Evolutionary conservation across 306 rosid genomes (phyloP).

Genomic region (Inga oerstediana): DNA sequence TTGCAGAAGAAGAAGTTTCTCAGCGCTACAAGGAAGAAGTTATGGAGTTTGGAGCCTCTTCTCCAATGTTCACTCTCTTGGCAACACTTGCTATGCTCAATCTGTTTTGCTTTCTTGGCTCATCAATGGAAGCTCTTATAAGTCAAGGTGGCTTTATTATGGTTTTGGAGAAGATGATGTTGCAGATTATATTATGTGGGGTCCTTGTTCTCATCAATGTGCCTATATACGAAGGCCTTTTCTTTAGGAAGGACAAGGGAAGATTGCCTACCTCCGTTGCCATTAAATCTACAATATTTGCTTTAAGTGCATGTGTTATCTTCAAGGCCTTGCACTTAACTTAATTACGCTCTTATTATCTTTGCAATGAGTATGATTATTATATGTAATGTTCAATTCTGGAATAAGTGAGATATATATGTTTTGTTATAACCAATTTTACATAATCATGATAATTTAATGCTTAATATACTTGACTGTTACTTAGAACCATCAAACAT

Average conservation of each 20-base stretch:
- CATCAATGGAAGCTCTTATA: constrained; percentile 29
- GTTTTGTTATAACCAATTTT: too few relatives aligned
- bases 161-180: constrained; percentile 47
- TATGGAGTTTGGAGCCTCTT: constrained; percentile 82
- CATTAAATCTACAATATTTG: constrained; percentile 49
- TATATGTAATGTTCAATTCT: not conserved
- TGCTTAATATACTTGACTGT: too few relatives aligned
- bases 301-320: constrained; percentile 14
- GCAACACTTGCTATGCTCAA: constrained; percentile 68
- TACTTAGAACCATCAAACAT: too few relatives aligned
- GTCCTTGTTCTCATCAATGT: constrained; percentile 61
- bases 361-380: not conserved
- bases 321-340: constrained; percentile 28
- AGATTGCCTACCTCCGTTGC: constrained; percentile 57
- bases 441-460: too few relatives aligned
- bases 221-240: constrained; percentile 74
- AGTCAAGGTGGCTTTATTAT: constrained; percentile 30
- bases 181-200: constrained; percentile 65
- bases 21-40: constrained; percentile 65
- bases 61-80: constrained; percentile 69
- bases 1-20: constrained; percentile 60
- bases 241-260: constrained; percentile 74
- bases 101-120: constrained; percentile 58
- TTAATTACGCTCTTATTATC: not conserved
- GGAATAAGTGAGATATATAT: not conserved